These are phyloP conservation scores for Diplodia scrobiculata DNA, from an alignment of 2,329 filamentous ascomycete species.

Conservation along the genomic window DNA sequence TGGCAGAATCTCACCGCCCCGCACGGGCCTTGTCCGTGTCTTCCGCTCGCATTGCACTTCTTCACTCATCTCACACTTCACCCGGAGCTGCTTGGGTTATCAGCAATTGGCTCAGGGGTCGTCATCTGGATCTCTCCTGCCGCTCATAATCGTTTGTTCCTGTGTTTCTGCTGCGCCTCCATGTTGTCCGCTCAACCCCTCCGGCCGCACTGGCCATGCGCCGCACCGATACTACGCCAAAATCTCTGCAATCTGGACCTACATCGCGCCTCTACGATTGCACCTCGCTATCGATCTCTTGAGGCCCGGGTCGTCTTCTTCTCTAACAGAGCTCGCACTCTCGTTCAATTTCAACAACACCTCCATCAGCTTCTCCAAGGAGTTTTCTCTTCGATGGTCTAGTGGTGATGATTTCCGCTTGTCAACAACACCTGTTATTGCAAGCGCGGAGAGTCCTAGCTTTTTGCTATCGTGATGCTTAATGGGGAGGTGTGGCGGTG, in stretches of 20 bases:
- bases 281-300: background rate
- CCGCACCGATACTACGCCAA: background rate
- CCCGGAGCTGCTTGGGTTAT: background rate
- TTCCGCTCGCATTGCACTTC: background rate
- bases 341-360: background rate
- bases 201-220: background rate
- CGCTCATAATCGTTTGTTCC: background rate
- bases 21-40: background rate
- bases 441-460: constrained; percentile 32
- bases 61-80: background rate
- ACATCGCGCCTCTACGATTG: background rate
- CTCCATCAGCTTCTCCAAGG: constrained; percentile 6
- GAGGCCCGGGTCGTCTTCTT: background rate
- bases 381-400: constrained; percentile 12
- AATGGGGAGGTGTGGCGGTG: no score
- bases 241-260: background rate
- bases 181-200: background rate
- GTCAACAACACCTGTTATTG: background rate
- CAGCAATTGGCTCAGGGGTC: background rate
- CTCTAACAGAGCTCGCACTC: background rate
- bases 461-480: background rate
- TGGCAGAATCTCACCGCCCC: constrained; percentile 19
- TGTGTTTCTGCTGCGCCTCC: background rate
- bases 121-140: background rate
- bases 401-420: constrained; percentile 24